Percentiles rank a stretch among this genome's conserved stretches.
phyloP scores from a whole-genome alignment of 305 asterid species.

The Fraxinus baroniana region DNA sequence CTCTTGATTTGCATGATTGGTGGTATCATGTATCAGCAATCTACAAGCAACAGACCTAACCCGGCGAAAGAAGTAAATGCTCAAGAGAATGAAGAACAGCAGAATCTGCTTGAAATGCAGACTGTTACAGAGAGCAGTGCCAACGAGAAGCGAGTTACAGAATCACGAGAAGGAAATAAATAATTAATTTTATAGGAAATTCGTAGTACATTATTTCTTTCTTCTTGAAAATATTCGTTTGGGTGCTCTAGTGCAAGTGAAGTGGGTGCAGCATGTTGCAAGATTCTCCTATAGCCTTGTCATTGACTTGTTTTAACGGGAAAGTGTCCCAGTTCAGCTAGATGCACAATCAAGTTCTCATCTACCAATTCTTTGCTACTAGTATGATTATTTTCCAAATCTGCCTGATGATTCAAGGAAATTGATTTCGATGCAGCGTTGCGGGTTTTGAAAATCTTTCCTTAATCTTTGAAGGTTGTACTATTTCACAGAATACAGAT shows the following conservation, averaged over 20 bases:
- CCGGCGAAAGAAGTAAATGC: conserved; percentile 36
- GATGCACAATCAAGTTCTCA: conserved; percentile 12
- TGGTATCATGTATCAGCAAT: conserved; percentile 84
- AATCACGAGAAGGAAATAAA: conserved; percentile 42
- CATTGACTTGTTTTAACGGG: neutral
- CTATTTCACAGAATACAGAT: neutral
- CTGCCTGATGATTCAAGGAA: neutral
- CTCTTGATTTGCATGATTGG: conserved; percentile 89
- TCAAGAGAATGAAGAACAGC: conserved; percentile 55
- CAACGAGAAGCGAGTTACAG: conserved; percentile 34
- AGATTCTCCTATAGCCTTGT: neutral
- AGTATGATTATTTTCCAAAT: neutral
- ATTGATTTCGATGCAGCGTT: neutral
- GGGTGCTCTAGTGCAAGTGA: neutral
- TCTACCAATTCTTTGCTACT: conserved; percentile 12
- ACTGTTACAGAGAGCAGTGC: conserved; percentile 32
- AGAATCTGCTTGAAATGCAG: conserved; percentile 76
- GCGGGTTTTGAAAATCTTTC: neutral
- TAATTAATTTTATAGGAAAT: conserved; percentile 27
- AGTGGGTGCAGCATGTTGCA: neutral
- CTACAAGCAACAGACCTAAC: conserved; percentile 58
- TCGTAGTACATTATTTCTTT: neutral
- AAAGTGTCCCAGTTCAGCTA: neutral
- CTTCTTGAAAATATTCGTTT: neutral
- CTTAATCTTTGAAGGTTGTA: neutral